Conservation (phyloP, 2,329 filamentous ascomycete genomes). For the Trichoderma oligosporum region DNA sequence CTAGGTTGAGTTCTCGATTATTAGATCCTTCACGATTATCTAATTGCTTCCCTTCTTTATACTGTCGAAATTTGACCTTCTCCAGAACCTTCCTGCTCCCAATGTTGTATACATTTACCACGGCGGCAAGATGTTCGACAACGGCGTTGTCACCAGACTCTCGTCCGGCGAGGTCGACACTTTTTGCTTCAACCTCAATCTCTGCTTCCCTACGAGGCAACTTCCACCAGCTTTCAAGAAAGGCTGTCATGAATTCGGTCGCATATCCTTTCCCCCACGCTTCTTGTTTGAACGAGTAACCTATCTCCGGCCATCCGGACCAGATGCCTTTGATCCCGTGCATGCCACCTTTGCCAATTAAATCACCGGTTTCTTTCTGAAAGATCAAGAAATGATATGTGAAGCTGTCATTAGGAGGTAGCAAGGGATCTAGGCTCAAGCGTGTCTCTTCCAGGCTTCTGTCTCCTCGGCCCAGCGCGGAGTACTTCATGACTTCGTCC, state of each 20-base stretch:
- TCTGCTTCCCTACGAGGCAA: conserved; percentile 40
- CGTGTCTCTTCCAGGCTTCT: not conserved
- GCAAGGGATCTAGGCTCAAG: not conserved
- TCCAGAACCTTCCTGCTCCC: conserved; percentile 1
- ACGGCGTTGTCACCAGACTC: not conserved
- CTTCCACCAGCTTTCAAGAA: conserved; percentile 39
- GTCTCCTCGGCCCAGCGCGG: not conserved
- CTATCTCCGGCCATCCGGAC: conserved; percentile 49
- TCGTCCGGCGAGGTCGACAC: conserved; percentile 23
- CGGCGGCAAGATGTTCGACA: not conserved
- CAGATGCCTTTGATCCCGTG: not conserved
- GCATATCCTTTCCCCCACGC: conserved; percentile 49
- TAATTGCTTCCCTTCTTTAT: not conserved
- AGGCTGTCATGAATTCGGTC: conserved; percentile 47
- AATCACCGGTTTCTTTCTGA: not conserved
- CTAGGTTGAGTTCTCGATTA: not conserved
- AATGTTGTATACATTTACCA: not conserved
- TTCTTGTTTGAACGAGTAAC: conserved; percentile 48
- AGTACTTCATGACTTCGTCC: conserved; percentile 3
- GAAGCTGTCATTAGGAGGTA: conserved; percentile 5
- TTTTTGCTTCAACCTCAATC: conserved; percentile 35
- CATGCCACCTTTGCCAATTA: conserved; percentile 9
- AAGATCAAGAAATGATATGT: conserved; percentile 1
- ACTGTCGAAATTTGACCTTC: not conserved
- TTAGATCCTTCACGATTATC: not conserved